Conservation (phyloP, 163 green algal genomes). For the Prototheca wickerhamii region DNA sequence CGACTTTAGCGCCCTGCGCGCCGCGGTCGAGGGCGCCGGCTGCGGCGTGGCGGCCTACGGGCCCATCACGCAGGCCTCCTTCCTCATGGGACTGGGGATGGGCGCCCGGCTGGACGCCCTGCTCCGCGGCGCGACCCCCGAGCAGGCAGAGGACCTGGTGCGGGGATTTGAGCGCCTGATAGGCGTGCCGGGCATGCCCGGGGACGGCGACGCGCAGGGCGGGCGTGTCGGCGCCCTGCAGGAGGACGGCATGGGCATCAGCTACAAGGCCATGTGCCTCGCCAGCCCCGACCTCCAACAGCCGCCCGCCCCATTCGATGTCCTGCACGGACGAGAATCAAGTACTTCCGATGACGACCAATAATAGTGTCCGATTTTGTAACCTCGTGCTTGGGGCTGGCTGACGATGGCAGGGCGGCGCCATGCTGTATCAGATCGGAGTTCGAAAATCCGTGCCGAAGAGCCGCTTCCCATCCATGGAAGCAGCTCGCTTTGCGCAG, state of each 20-base stretch:
- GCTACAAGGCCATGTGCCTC: conserved; percentile 55
- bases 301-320: neutral
- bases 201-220: neutral
- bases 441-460: too few relatives aligned
- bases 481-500: too few relatives aligned
- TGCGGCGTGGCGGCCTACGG: conserved; percentile 40
- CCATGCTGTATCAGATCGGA: too few relatives aligned
- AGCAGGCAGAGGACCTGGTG: conserved; percentile 38
- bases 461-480: too few relatives aligned
- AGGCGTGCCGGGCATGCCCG: conserved; percentile 7
- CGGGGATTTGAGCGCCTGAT: conserved; percentile 20
- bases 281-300: neutral
- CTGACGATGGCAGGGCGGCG: too few relatives aligned
- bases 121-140: conserved; percentile 7
- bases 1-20: conserved; percentile 75
- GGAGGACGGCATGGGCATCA: conserved; percentile 51
- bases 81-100: conserved; percentile 66
- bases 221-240: neutral
- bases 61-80: conserved; percentile 51
- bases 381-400: too few relatives aligned
- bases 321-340: too few relatives aligned
- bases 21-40: conserved; percentile 33
- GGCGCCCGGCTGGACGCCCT: conserved; percentile 45
- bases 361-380: too few relatives aligned
- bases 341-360: too few relatives aligned